Evolutionary conservation across 163 green algal genomes (phyloP), one percentile per base, ranked within the genome.

Genomic region (Picocystis sp.): DNA sequence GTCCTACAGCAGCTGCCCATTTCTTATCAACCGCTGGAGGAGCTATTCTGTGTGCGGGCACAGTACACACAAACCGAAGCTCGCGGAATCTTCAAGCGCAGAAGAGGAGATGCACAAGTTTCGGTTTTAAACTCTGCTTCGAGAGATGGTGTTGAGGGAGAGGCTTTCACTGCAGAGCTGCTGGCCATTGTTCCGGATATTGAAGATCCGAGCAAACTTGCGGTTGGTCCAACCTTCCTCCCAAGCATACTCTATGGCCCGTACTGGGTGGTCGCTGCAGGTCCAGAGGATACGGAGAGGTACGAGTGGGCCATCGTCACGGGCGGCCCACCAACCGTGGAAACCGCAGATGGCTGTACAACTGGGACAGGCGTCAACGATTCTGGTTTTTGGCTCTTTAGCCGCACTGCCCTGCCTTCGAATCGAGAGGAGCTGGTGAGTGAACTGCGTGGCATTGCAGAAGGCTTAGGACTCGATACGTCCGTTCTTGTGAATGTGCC

Each of bases 201-300:
- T 3, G 17, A 56, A 1, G 43, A 24, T 24, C 13, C 41, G 21
- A 11, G 34, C 17, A 55, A 62, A 33, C 45, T 64, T n/a, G 14
- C 12, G 8, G 57, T 64, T 19, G 57, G 57, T 33, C 49, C 50
- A 1, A 43, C 17, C 19, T 64, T 64, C 29, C 15, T 64, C 9
- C 57, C 57, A 5, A 24, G 22, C 21, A 34, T 52, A 23, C 17
- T 52, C 11, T 58, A 64, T 23, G 57, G 57, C 13, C 49, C 50
- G 14, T 64, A 64, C 19, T 64, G 57, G 57, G 33, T 64, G 45
- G 57, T 64, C 2, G 56, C 56, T 3, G 35, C 51, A 9, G 51
- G 35, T 52, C 24, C 43, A 29, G 19, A 14, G n/a, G 24, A 54
- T 11, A 48, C 34, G 1, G 14, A 17, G 14, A 50, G 25, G 41